phyloP scores from a whole-genome alignment of 2,329 filamentous ascomycete species.

The Phyllosticta citrichinensis region DNA sequence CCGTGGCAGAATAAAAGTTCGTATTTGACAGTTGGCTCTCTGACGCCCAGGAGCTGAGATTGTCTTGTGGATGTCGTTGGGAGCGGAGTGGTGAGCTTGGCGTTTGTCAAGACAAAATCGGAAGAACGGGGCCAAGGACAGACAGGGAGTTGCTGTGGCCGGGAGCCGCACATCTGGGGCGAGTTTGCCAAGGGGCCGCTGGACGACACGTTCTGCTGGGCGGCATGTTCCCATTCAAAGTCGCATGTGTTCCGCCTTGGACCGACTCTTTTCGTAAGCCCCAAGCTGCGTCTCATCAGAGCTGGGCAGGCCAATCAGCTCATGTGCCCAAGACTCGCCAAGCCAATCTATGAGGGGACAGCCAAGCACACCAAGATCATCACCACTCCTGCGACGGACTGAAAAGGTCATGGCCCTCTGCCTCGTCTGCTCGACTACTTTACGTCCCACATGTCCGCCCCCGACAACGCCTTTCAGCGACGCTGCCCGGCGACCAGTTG shows the following conservation, averaged over 20 bases:
- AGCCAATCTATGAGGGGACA: background rate
- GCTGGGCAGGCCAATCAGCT: slow-evolving; percentile 6
- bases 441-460: slow-evolving; percentile 1
- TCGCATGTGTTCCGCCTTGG: slow-evolving; percentile 6
- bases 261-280: background rate
- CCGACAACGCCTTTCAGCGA: background rate
- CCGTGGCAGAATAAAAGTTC: background rate
- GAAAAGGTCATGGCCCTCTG: background rate
- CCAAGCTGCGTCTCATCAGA: slow-evolving; percentile 5
- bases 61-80: too few relatives aligned
- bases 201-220: background rate
- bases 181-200: background rate
- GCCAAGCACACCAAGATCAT: slow-evolving; percentile 9
- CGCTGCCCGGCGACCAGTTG: background rate
- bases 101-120: background rate
- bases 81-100: background rate
- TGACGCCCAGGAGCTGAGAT: background rate
- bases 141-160: too few relatives aligned
- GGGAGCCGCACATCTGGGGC: background rate
- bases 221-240: background rate
- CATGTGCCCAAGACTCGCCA: background rate
- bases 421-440: background rate
- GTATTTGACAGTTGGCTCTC: background rate
- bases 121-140: too few relatives aligned
- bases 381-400: background rate